Evolutionary conservation across 208 protist species (phyloP).

Genomic region (Wallacemonas sp.): DNA sequence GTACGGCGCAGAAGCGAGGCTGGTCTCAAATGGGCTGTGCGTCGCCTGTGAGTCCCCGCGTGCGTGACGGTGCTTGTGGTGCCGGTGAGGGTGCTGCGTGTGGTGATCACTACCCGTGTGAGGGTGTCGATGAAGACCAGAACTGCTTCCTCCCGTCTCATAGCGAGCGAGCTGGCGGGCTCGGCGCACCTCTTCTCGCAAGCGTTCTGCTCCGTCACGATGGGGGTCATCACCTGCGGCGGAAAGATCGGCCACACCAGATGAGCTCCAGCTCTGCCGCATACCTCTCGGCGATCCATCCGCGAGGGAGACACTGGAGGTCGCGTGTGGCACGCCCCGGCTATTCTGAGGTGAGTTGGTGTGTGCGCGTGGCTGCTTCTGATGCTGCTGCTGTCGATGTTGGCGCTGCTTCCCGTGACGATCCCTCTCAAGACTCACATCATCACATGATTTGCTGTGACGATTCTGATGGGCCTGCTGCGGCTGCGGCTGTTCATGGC

Average conservation of each 20-base stretch:
- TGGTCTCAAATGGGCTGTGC: constrained; percentile 7
- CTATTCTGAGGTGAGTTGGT: background rate
- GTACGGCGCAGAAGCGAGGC: constrained; percentile 15
- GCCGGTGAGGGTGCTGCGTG: background rate
- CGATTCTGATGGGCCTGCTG: too few species aligned
- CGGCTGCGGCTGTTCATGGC: too few species aligned
- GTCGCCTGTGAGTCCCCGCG: background rate
- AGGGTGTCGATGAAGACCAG: background rate
- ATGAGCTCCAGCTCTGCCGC: constrained; percentile 5
- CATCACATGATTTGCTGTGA: too few species aligned
- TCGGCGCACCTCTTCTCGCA: constrained; percentile 28
- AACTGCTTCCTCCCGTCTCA: background rate
- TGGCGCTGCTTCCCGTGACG: background rate
- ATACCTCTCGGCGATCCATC: background rate
- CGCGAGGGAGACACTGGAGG: background rate
- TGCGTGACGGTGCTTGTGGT: constrained; percentile 7
- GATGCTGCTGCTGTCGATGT: background rate
- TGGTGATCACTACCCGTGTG: background rate
- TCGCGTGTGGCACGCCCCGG: background rate
- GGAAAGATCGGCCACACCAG: background rate
- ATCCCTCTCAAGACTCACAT: too few species aligned
- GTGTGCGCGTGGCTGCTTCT: background rate
- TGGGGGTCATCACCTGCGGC: background rate
- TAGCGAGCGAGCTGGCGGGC: constrained; percentile 10
- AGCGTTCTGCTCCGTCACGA: constrained; percentile 16